Conservation (phyloP, 495 filamentous ascomycete genomes). For the Cladorrhinum samala region DNA sequence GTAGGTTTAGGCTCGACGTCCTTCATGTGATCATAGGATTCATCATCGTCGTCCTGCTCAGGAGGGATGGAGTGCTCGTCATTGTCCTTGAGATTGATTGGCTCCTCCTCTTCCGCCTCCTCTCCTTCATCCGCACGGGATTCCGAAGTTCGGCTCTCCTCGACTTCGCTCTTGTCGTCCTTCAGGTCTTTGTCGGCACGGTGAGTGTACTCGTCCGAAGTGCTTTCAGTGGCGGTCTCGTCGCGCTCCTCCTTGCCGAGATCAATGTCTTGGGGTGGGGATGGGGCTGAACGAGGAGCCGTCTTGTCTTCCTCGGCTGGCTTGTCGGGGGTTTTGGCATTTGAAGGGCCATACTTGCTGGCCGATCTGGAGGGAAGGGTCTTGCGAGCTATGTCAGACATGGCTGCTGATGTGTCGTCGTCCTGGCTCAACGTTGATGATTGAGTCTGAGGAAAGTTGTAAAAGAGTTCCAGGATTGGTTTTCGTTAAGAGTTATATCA, state of each 20-base stretch:
- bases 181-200: background rate
- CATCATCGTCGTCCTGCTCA: background rate
- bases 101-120: slow-evolving; percentile 9
- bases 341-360: background rate
- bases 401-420: slow-evolving; percentile 9
- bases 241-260: background rate
- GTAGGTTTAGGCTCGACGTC: slow-evolving; percentile 19
- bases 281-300: slow-evolving; percentile 9
- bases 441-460: background rate
- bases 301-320: slow-evolving; percentile 5
- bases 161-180: slow-evolving; percentile 7
- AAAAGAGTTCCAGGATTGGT: slow-evolving; percentile 2
- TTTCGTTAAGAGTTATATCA: no score
- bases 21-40: slow-evolving; percentile 3
- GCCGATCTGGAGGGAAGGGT: slow-evolving; percentile 8
- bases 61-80: background rate
- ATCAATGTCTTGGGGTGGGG: slow-evolving; percentile 10
- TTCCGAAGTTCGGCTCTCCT: background rate
- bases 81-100: slow-evolving; percentile 16
- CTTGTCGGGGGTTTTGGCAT: slow-evolving; percentile 11
- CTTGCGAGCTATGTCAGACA: slow-evolving; percentile 27
- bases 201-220: slow-evolving; percentile 21
- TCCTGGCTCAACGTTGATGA: slow-evolving; percentile 1
- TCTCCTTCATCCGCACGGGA: slow-evolving; percentile 4
- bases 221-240: background rate